Evolutionary conservation across 2,329 filamentous ascomycete species (phyloP), one percentile per base, ranked within the genome.

Genomic region (Polytolypa hystricis): DNA sequence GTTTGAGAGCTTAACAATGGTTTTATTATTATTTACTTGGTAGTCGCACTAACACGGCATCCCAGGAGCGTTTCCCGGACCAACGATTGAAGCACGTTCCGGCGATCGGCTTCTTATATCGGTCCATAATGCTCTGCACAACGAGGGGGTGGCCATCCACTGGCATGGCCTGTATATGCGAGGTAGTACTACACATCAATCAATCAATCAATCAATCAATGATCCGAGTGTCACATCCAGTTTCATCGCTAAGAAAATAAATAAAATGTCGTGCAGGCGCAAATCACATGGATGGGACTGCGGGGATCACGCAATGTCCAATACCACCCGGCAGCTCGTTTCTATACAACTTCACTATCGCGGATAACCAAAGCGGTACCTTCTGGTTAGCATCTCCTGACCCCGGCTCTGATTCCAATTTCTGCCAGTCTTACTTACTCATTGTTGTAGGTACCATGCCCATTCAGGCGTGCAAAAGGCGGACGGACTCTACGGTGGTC

Each of bases 261-360:
- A 9, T 14, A 11, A n/a, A 21, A 28, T 10, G 21, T 17, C 15
- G 9, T 38, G 11, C 19, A 50, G 48, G 33, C 27, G 40, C 39
- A 52, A 51, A 50, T 39, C 32, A 42, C 17, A 53, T 53, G 51
- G 50, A 54, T 36, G 50, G 51, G n/a, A 73, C 78, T 1, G 57
- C 63, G 2, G 68, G 69, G 37, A 74, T 81, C 16, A 73, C 77
- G 0, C 81, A 85, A 53, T 85, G 81, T 46, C 55, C 69, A 1
- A 78, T 85, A 40, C 64, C 67, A 0, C 71, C 80, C 0, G 81
- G 80, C 3, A 58, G 62, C 6, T 48, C 46, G n/a, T 64, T 63
- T 41, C 49, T 54, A 28, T 66, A 66, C 40, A 53, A 60, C 19
- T 50, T 69, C 48, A 61, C 55, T 5, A 56, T 61, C 21, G 50